phyloP scores from a whole-genome alignment of 495 filamentous ascomycete species.

The Trichoderma gamsii region DNA sequence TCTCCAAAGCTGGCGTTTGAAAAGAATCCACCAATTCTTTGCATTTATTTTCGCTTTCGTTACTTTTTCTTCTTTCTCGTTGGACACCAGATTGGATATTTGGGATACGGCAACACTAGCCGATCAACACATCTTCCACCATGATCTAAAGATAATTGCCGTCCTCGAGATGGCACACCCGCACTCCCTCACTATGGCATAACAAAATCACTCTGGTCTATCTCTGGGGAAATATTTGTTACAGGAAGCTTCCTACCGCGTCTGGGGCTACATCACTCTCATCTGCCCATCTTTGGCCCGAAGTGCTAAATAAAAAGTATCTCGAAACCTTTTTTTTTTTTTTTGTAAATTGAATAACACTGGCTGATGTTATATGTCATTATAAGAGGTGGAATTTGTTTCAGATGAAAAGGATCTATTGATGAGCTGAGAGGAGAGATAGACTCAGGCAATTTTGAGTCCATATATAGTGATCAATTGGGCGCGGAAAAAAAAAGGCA shows the following conservation, averaged over 20 bases:
- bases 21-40: neutral
- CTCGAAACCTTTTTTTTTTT: neutral
- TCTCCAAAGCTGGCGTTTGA: neutral
- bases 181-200: neutral
- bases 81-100: conserved; percentile 13
- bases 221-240: neutral
- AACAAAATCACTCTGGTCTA: neutral
- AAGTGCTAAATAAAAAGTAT: neutral
- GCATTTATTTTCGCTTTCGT: neutral
- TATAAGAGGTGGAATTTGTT: too few species aligned
- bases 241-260: neutral
- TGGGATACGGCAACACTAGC: neutral
- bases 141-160: neutral
- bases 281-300: neutral
- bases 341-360: neutral
- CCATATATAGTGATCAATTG: too few species aligned
- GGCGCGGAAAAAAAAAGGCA: too few species aligned
- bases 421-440: too few species aligned
- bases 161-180: neutral
- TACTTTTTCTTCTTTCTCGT: neutral
- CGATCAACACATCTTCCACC: neutral
- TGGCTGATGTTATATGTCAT: too few species aligned
- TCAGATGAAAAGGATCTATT: too few species aligned
- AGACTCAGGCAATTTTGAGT: too few species aligned
- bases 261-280: neutral